Conservation (phyloP, 1,284 basidiomycete species). For the Puccinia polysora region DNA sequence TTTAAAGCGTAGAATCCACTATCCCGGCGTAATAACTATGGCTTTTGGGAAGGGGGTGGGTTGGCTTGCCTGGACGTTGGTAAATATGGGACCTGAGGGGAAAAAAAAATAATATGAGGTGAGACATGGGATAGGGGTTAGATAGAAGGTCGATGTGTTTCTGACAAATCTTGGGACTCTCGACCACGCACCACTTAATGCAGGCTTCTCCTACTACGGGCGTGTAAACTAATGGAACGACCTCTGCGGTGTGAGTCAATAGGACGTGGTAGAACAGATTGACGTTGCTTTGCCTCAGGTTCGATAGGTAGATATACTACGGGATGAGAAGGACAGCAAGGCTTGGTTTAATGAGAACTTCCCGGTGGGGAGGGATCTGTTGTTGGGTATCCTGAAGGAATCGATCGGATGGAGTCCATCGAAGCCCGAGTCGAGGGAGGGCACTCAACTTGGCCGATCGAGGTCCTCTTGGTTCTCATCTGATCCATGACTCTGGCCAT, state of each 20-base stretch:
- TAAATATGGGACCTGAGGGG: conserved; percentile 41
- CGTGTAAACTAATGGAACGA: conserved; percentile 42
- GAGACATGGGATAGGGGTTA: background rate
- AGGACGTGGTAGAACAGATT: conserved; percentile 43
- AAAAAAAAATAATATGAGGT: too few relatives aligned
- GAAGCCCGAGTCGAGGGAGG: background rate
- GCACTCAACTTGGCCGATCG: conserved; percentile 40
- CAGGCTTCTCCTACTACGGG: conserved; percentile 44
- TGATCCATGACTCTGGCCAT: conserved; percentile 43
- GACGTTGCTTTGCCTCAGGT: conserved; percentile 42
- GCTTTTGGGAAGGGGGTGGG: too few relatives aligned
- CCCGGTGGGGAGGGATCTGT: too few relatives aligned
- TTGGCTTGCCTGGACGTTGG: conserved; percentile 39
- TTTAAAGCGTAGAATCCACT: background rate
- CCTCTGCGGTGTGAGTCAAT: conserved; percentile 39
- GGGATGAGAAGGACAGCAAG: background rate
- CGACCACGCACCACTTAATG: conserved; percentile 35
- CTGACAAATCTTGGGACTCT: too few relatives aligned
- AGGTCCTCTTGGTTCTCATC: conserved; percentile 41
- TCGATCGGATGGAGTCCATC: background rate
- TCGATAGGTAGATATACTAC: conserved; percentile 40
- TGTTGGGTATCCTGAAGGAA: background rate
- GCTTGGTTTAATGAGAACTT: too few relatives aligned
- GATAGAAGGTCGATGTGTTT: background rate
- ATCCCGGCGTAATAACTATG: background rate